Evolutionary conservation across 306 rosid genomes (phyloP).

Genomic region (Abrus precatorius): DNA sequence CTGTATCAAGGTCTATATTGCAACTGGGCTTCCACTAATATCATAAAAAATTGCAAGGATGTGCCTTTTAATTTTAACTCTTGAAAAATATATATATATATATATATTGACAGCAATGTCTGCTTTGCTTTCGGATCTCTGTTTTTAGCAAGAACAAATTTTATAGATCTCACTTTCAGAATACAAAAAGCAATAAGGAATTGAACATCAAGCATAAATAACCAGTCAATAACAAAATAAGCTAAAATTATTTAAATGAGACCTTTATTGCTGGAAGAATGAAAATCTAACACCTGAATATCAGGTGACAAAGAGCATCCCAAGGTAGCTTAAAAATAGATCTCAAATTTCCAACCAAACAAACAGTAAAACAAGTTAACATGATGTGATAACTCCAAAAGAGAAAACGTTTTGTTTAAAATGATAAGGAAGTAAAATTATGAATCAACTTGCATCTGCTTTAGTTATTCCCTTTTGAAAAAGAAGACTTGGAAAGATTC

Average conservation of each 20-base stretch:
- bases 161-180: slow-evolving; percentile 37
- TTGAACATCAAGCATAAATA: slow-evolving; percentile 25
- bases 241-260: not conserved
- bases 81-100: not conserved
- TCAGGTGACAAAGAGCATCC: slow-evolving; percentile 28
- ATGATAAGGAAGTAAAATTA: not conserved
- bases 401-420: not conserved
- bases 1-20: slow-evolving; percentile 13
- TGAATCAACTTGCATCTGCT: slow-evolving; percentile 39
- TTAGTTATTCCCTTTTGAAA: slow-evolving; percentile 10
- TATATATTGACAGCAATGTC: not conserved
- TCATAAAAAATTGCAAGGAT: slow-evolving; percentile 12
- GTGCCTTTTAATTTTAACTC: slow-evolving; percentile 20
- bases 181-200: slow-evolving; percentile 26
- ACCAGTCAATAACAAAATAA: slow-evolving; percentile 21
- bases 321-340: slow-evolving; percentile 44
- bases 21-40: slow-evolving; percentile 22
- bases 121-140: not conserved
- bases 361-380: slow-evolving; percentile 35
- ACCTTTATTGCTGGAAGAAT: slow-evolving; percentile 3
- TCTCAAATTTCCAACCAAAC: slow-evolving; percentile 47
- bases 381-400: slow-evolving; percentile 20
- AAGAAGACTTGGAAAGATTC: not conserved
- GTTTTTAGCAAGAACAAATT: not conserved
- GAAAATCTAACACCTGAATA: slow-evolving; percentile 26